Conservation (phyloP, 2,329 filamentous ascomycete genomes). For the Colletotrichum falcatum region DNA sequence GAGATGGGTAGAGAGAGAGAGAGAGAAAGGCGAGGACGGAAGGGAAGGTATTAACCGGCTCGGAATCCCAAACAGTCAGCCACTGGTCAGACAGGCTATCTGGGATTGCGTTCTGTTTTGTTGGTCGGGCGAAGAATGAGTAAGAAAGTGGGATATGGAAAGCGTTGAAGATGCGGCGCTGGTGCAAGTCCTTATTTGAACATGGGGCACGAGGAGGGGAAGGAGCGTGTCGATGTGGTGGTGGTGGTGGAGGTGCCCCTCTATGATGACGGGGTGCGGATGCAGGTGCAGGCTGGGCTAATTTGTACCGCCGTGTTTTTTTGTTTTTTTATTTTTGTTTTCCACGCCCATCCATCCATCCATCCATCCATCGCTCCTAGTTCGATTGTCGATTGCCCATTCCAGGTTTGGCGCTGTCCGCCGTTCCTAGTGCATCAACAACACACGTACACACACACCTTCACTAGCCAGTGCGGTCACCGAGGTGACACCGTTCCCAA, state of each 20-base stretch:
- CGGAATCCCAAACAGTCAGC: background rate
- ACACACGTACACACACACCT: slow-evolving; percentile 4
- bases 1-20: background rate
- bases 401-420: slow-evolving; percentile 23
- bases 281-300: slow-evolving; percentile 12
- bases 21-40: slow-evolving; percentile 1
- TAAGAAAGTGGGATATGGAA: slow-evolving; percentile 30
- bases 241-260: slow-evolving; percentile 28
- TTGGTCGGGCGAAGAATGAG: slow-evolving; percentile 28
- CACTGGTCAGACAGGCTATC: slow-evolving; percentile 11
- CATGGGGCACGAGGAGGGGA: slow-evolving; percentile 15
- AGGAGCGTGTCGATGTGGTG: background rate
- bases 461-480: slow-evolving; percentile 37
- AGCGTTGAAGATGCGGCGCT: slow-evolving; percentile 41
- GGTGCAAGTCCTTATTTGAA: slow-evolving; percentile 40
- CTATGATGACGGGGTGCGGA: slow-evolving; percentile 34
- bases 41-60: slow-evolving; percentile 7
- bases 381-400: slow-evolving; percentile 23
- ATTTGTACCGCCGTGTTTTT: slow-evolving; percentile 21
- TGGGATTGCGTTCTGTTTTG: slow-evolving; percentile 20
- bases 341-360: background rate
- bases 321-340: background rate
- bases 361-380: background rate
- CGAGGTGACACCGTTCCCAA: slow-evolving; percentile 35
- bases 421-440: slow-evolving; percentile 18